A percentile compares a stretch with the other conserved stretches of the same genome.
Evolutionary conservation across 306 rosid species (phyloP).

Genomic region (Cucumis cinereus): DNA sequence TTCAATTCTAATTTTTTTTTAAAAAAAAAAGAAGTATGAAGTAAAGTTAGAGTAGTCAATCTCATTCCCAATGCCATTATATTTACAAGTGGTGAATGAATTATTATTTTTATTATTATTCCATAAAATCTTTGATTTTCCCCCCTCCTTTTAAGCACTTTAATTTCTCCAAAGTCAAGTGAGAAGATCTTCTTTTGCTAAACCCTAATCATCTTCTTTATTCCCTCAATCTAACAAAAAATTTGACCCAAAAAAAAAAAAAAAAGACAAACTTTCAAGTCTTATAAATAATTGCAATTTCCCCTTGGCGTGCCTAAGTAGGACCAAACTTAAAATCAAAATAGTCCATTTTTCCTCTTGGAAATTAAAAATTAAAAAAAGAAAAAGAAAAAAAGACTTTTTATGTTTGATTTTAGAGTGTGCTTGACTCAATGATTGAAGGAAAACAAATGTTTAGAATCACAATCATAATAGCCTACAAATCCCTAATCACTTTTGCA

Average conservation of each 20-base stretch:
- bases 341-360: neutral
- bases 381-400: neutral
- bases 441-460: neutral
- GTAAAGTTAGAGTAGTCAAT: neutral
- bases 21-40: too few relatives aligned
- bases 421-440: constrained; percentile 9
- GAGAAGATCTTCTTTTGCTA: neutral
- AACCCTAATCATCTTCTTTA: neutral
- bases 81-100: neutral
- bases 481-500: neutral
- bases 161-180: neutral
- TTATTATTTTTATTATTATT: too few relatives aligned
- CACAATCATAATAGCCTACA: neutral
- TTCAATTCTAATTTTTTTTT: too few relatives aligned
- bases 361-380: too few relatives aligned
- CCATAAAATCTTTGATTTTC: neutral
- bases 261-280: neutral
- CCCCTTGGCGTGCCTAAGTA: constrained; percentile 6
- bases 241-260: neutral
- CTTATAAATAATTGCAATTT: neutral
- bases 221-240: neutral
- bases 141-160: neutral
- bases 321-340: neutral
- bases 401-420: neutral
- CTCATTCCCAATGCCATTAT: neutral